phyloP scores from a whole-genome alignment of 176 grass and related monocot genomes.

The Avena sativa region DNA sequence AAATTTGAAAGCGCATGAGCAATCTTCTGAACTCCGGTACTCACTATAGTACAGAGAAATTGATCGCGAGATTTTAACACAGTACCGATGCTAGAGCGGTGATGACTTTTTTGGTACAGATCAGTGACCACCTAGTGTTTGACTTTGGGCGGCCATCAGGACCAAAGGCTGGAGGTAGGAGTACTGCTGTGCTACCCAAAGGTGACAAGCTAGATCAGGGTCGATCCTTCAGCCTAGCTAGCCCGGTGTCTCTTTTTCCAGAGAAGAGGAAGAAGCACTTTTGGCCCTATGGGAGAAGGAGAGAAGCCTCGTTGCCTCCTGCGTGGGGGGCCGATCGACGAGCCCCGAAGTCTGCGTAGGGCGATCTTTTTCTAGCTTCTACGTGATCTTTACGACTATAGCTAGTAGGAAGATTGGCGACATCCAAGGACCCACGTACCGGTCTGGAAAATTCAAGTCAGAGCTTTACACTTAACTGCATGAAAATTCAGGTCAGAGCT shows the following conservation, averaged over 20 bases:
- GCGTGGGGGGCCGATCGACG: slow-evolving; percentile 32
- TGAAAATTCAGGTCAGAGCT: no score
- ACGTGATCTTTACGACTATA: slow-evolving; percentile 33
- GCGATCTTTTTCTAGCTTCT: slow-evolving; percentile 25
- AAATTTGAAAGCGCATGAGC: background rate
- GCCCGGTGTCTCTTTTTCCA: background rate
- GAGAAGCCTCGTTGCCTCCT: background rate
- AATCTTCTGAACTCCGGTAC: background rate
- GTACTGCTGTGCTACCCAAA: background rate
- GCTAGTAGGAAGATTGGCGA: slow-evolving; percentile 12
- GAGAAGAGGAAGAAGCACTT: background rate
- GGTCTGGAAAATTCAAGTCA: background rate
- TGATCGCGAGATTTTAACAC: background rate
- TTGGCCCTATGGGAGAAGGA: slow-evolving; percentile 1
- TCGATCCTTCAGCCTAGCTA: background rate
- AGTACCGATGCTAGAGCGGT: background rate
- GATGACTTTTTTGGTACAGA: slow-evolving; percentile 31
- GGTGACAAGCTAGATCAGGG: background rate
- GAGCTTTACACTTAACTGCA: background rate
- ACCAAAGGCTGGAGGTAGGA: background rate
- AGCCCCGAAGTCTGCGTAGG: slow-evolving; percentile 8
- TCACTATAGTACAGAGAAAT: background rate
- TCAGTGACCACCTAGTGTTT: slow-evolving; percentile 30
- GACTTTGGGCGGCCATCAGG: slow-evolving; percentile 35
- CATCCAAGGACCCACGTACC: slow-evolving; percentile 15